Percentiles rank a stretch among this genome's conserved stretches.
Conservation (phyloP, 805 yeast species). For the Ogataea angusta region DNA sequence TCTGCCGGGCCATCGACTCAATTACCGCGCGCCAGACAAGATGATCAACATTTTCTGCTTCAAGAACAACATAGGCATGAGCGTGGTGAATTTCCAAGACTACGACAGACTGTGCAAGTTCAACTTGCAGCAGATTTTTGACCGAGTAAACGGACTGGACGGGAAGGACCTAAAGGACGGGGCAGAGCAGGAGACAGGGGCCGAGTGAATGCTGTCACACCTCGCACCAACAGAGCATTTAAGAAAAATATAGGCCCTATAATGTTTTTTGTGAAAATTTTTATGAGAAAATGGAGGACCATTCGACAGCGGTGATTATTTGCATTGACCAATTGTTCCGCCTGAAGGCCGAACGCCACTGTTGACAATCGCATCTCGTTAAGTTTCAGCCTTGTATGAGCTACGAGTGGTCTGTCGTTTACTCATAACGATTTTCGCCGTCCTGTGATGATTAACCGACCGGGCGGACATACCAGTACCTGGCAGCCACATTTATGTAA, state of each 20-base stretch:
- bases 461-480: slow-evolving; percentile 49
- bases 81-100: slow-evolving; percentile 58
- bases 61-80: slow-evolving; percentile 83
- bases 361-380: slow-evolving; percentile 57
- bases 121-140: slow-evolving; percentile 81
- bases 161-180: slow-evolving; percentile 2
- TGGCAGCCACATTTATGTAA: slow-evolving; percentile 39
- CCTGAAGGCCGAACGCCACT: slow-evolving; percentile 44
- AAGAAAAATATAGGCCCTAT: not conserved
- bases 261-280: slow-evolving; percentile 5
- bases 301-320: slow-evolving; percentile 43
- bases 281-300: slow-evolving; percentile 10
- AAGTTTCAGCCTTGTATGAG: slow-evolving; percentile 67
- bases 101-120: slow-evolving; percentile 62
- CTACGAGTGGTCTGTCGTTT: slow-evolving; percentile 18
- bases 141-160: slow-evolving; percentile 30
- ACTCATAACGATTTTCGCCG: slow-evolving; percentile 9
- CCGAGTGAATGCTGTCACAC: not conserved
- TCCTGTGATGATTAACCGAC: slow-evolving; percentile 39
- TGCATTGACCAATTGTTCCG: slow-evolving; percentile 59
- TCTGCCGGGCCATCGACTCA: slow-evolving; percentile 65
- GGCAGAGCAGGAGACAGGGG: not conserved
- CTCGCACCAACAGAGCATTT: slow-evolving; percentile 1
- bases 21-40: slow-evolving; percentile 74
- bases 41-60: slow-evolving; percentile 83